Conservation (phyloP, 2,329 filamentous ascomycete species). For the Knufia fluminis region DNA sequence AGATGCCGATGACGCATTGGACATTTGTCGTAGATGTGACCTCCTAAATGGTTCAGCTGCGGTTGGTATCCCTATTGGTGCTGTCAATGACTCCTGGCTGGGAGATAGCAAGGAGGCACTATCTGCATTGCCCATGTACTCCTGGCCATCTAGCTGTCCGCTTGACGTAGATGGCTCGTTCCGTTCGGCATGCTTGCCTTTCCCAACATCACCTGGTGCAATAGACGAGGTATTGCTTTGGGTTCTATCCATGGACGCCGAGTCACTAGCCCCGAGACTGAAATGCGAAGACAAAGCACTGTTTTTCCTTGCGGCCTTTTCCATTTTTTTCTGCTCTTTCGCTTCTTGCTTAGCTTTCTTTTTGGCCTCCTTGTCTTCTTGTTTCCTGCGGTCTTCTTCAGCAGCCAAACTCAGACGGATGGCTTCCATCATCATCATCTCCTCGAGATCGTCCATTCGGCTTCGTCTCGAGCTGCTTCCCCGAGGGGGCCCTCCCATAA, state of each 20-base stretch:
- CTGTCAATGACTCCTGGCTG: slow-evolving; percentile 22
- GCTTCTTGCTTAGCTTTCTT: slow-evolving; percentile 80
- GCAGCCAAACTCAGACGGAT: slow-evolving; percentile 82
- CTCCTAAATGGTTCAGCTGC: slow-evolving; percentile 48
- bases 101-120: slow-evolving; percentile 16
- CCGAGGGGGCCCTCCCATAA: slow-evolving; percentile 31
- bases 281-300: slow-evolving; percentile 29
- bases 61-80: slow-evolving; percentile 24
- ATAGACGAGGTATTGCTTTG: slow-evolving; percentile 32
- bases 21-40: slow-evolving; percentile 72
- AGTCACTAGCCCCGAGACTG: neutral
- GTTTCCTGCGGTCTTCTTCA: slow-evolving; percentile 84
- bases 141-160: slow-evolving; percentile 2
- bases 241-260: slow-evolving; percentile 9
- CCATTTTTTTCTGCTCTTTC: slow-evolving; percentile 71
- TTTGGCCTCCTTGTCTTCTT: slow-evolving; percentile 67
- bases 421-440: slow-evolving; percentile 98
- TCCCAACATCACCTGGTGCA: slow-evolving; percentile 38
- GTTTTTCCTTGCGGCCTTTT: slow-evolving; percentile 58
- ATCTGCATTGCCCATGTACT: neutral
- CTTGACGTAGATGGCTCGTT: slow-evolving; percentile 5
- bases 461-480: slow-evolving; percentile 47
- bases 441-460: slow-evolving; percentile 80
- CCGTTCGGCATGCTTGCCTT: slow-evolving; percentile 64
- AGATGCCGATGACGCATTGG: slow-evolving; percentile 73